Evolutionary conservation across 345 rosid genomes (phyloP).

Genomic region (Toxicodendron radicans): DNA sequence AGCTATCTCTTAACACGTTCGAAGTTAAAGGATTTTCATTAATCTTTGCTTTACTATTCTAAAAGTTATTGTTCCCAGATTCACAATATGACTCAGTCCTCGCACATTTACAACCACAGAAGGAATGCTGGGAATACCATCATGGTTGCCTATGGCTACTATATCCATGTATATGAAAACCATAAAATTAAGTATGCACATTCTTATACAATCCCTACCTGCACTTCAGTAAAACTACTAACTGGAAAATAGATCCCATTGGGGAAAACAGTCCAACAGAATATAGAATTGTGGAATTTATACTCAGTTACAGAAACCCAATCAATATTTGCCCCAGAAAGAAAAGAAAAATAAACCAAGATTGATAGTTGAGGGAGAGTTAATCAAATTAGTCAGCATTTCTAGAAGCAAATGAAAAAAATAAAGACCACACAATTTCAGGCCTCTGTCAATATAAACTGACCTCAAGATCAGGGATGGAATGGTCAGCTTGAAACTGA

Average conservation of each 20-base stretch:
- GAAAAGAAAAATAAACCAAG: background rate
- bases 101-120: background rate
- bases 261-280: background rate
- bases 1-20: background rate
- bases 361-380: background rate
- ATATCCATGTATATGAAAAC: background rate
- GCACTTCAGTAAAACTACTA: background rate
- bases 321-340: background rate
- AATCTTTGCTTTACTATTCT: background rate
- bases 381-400: background rate
- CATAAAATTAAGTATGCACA: background rate
- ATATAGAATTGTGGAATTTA: background rate
- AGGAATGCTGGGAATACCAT: background rate
- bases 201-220: background rate
- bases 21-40: slow-evolving; percentile 1
- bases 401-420: slow-evolving; percentile 8
- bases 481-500: slow-evolving; percentile 96
- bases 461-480: slow-evolving; percentile 92
- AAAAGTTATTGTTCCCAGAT: background rate
- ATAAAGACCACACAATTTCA: background rate
- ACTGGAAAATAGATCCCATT: background rate
- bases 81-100: background rate
- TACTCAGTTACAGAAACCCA: background rate
- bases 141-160: background rate
- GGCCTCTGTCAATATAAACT: slow-evolving; percentile 5